Base-by-base conservation (phyloP, 768 basidiomycete genomes). In the Trametes cinnabarina region DNA sequence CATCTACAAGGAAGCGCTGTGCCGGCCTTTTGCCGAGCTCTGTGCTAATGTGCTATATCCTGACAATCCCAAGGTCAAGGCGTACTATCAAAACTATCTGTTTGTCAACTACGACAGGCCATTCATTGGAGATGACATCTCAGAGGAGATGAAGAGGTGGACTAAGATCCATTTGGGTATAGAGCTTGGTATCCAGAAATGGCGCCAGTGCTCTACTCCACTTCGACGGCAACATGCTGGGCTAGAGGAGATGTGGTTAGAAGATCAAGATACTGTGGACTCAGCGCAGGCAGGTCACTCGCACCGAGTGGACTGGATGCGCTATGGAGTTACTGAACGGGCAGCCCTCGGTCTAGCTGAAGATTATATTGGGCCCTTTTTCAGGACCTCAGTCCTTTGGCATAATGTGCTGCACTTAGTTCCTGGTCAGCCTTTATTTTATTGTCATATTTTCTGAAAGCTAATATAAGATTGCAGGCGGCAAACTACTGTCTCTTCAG, bases 81-180 rank as follows among this genome's bases (percentile, higher is more conserved):
- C 44, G 5, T n/a, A 25, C 14, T 55, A 55, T 23, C 53, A 55
- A n/a, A 44, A 55, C 53, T 55, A 11, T 17, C 53, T 55, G 3
- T 55, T 55, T 39, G 53, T 55, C 44, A 55, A 55, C 35, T 55
- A 47, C 43, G 46, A 55, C 32, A 47, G 17, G 46, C 44, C 53
- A 3, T 55, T 55, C 35, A 17, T 39, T 3, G 44, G 53, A 1
- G 53, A 55, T 19, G 34, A 55, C 44, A 55, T 55, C 35, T 47
- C 53, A 1, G 5, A 23, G 4, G 43, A 35, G 44, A 47, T 55
- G 53, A 12, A 47, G 35, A 30, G 35, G 3, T 55, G 53, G 53
- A 55, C 53, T 20, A 15, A 19, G 1, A 17, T 23, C 9, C 44
- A 55, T n/a, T 17, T 55, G 3, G 53, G 53, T 37, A 17, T 55